A percentile compares a stretch with the other conserved stretches of the same genome.
phyloP scores from a whole-genome alignment of 2,329 filamentous ascomycete genomes.

The Trichocomaceae sp. region DNA sequence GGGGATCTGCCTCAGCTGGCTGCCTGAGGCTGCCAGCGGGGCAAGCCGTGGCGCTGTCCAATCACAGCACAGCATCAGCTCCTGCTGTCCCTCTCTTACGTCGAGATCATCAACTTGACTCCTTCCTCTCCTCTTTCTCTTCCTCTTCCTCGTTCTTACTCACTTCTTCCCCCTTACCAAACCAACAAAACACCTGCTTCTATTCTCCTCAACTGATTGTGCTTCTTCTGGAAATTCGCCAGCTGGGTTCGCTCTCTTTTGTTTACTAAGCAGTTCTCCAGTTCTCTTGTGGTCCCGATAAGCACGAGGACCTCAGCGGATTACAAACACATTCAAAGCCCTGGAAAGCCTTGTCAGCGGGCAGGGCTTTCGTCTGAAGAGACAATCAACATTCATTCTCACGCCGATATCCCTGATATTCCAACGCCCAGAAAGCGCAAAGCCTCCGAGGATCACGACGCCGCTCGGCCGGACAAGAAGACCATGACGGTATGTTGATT shows the following conservation, averaged over 20 bases:
- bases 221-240: not conserved
- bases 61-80: constrained; percentile 2
- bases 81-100: constrained; percentile 14
- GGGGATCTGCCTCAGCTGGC: not conserved
- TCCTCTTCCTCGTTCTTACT: not conserved
- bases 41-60: not conserved
- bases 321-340: constrained; percentile 8
- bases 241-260: not conserved
- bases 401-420: constrained; percentile 38
- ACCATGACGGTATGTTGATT: constrained; percentile 43
- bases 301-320: constrained; percentile 13
- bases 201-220: not conserved
- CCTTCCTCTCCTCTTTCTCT: not conserved
- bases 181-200: not conserved
- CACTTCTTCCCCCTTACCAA: not conserved
- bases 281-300: not conserved
- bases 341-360: constrained; percentile 37
- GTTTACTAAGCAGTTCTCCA: constrained; percentile 5
- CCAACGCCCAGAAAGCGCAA: constrained; percentile 49
- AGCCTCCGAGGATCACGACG: constrained; percentile 42
- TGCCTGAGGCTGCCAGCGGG: constrained; percentile 15
- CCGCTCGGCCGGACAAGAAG: constrained; percentile 47
- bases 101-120: constrained; percentile 6
- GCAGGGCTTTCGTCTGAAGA: constrained; percentile 35
- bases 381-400: constrained; percentile 38